Evolutionary conservation across 1,284 basidiomycete genomes (phyloP).

Genomic region (Volvariella volvacea): DNA sequence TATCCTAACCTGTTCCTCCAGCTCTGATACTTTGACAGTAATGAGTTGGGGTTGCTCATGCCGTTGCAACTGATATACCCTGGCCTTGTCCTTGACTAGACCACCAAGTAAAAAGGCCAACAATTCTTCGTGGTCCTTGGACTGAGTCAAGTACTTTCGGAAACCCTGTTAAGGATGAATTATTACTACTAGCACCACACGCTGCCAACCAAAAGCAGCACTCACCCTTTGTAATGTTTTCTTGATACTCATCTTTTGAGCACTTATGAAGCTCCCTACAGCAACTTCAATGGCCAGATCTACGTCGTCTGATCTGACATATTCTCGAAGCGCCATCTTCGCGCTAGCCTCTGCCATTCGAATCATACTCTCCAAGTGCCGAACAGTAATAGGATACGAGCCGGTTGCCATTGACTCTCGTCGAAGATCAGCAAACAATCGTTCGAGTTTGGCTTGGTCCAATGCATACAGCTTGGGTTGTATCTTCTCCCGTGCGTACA

Average conservation of each 20-base stretch:
- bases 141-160: slow-evolving; percentile 95
- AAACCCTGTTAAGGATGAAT: slow-evolving; percentile 78
- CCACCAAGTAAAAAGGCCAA: slow-evolving; percentile 92
- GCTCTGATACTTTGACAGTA: slow-evolving; percentile 67
- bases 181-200: slow-evolving; percentile 5
- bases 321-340: slow-evolving; percentile 97
- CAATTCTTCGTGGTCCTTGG: slow-evolving; percentile 93
- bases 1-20: slow-evolving; percentile 73
- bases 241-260: slow-evolving; percentile 98
- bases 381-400: slow-evolving; percentile 96
- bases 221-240: slow-evolving; percentile 91
- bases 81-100: slow-evolving; percentile 91
- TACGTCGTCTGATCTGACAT: slow-evolving; percentile 93
- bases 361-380: slow-evolving; percentile 98
- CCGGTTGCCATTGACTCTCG: slow-evolving; percentile 96
- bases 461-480: slow-evolving; percentile 90
- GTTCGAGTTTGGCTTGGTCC: slow-evolving; percentile 92
- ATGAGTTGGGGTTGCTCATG: slow-evolving; percentile 75
- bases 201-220: slow-evolving; percentile 14
- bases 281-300: slow-evolving; percentile 96
- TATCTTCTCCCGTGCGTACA: slow-evolving; percentile 94
- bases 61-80: slow-evolving; percentile 72
- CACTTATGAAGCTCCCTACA: slow-evolving; percentile 90
- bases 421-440: slow-evolving; percentile 95
- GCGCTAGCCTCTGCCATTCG: slow-evolving; percentile 98